Evolutionary conservation across 345 rosid species (phyloP).

Genomic region (Erucastrum elatum): DNA sequence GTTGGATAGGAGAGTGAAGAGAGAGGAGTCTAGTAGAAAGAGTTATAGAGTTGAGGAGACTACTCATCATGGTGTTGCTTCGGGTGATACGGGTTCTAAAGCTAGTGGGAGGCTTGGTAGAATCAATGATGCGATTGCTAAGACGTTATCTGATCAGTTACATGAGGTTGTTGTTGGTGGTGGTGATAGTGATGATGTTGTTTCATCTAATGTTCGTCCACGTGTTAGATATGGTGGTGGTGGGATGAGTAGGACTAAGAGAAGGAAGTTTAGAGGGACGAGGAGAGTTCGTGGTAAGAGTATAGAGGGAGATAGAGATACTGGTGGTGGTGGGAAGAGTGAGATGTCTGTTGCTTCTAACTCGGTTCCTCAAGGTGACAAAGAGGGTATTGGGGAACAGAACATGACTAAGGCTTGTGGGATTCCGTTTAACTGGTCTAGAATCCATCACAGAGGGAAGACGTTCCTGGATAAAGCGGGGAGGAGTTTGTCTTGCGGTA

Average conservation of each 20-base stretch:
- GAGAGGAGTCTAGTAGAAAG: slow-evolving; percentile 64
- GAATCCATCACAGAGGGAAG: slow-evolving; percentile 85
- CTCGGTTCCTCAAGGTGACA: slow-evolving; percentile 61
- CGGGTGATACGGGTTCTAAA: slow-evolving; percentile 52
- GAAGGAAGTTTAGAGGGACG: slow-evolving; percentile 70
- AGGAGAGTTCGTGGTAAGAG: slow-evolving; percentile 58
- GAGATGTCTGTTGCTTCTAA: slow-evolving; percentile 94
- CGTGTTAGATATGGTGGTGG: slow-evolving; percentile 41
- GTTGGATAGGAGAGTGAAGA: slow-evolving; percentile 57
- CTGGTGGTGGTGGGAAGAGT: slow-evolving; percentile 59
- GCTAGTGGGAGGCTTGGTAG: slow-evolving; percentile 45
- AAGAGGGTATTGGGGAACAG: slow-evolving; percentile 51
- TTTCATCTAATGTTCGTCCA: slow-evolving; percentile 67
- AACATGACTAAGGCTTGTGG: slow-evolving; percentile 75
- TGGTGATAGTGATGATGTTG: slow-evolving; percentile 73
- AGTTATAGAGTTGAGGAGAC: slow-evolving; percentile 44
- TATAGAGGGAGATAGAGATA: slow-evolving; percentile 39
- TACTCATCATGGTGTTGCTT: slow-evolving; percentile 50
- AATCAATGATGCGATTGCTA: slow-evolving; percentile 41
- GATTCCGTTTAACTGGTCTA: slow-evolving; percentile 98
- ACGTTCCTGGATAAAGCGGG: slow-evolving; percentile 94
- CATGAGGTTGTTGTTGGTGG: slow-evolving; percentile 46
- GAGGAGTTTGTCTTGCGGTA: slow-evolving; percentile 93
- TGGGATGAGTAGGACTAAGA: slow-evolving; percentile 56
- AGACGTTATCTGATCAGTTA: slow-evolving; percentile 71